Percentiles rank a stretch among this genome's conserved stretches.
These are phyloP conservation scores for Aureobasidium sp. DNA, from an alignment of 2,329 filamentous ascomycete genomes.

Conservation along the genomic window DNA sequence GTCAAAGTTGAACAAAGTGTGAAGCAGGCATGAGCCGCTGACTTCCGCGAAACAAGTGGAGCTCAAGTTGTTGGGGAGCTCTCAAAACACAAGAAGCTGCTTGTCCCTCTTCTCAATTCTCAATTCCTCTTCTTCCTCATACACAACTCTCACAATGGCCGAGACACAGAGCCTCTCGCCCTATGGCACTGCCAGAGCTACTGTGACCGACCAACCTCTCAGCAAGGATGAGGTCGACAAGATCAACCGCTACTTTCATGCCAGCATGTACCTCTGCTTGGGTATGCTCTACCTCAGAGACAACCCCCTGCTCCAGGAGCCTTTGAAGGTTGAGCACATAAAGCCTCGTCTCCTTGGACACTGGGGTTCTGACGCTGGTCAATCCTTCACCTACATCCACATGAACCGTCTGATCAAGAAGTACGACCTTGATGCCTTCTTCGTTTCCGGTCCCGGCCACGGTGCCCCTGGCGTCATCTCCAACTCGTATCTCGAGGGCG, in stretches of 20 bases:
- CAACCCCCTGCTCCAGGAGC: constrained; percentile 64
- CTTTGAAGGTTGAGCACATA: constrained; percentile 60
- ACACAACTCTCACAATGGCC: background rate
- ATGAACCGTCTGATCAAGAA: constrained; percentile 78
- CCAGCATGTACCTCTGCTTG: constrained; percentile 64
- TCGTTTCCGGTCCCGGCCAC: constrained; percentile 69
- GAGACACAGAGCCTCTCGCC: constrained; percentile 11
- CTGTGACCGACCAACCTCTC: constrained; percentile 44
- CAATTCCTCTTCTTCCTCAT: background rate
- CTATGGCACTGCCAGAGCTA: constrained; percentile 19
- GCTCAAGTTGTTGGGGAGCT: background rate
- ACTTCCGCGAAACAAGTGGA: background rate
- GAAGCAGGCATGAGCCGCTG: background rate
- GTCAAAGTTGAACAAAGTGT: background rate
- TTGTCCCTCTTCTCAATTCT: background rate
- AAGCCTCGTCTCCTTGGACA: constrained; percentile 68
- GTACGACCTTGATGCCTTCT: constrained; percentile 63
- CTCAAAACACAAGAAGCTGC: constrained; percentile 1
- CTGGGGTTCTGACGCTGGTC: constrained; percentile 72
- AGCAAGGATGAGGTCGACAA: constrained; percentile 57
- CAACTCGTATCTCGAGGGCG: constrained; percentile 68
- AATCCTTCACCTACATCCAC: constrained; percentile 74
- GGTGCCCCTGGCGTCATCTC: constrained; percentile 69
- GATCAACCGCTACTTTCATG: constrained; percentile 65
- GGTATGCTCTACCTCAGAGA: constrained; percentile 74